Evolutionary conservation across 2,329 filamentous ascomycete genomes (phyloP).

Genomic region (Zarea fungicola): DNA sequence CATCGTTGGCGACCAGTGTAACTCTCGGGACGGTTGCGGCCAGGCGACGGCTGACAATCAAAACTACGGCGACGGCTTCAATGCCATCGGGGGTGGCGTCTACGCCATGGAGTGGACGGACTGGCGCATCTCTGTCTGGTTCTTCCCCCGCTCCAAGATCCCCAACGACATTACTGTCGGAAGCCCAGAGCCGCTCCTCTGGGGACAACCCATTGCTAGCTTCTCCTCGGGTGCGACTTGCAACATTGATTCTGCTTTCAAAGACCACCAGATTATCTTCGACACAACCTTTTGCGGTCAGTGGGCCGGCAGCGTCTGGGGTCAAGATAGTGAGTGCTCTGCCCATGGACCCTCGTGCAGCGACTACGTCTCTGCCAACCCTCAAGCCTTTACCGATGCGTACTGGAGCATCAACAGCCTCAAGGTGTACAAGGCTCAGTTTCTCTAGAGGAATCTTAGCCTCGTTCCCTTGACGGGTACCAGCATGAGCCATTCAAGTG

Average conservation of each 20-base stretch:
- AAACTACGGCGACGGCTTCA: constrained; percentile 66
- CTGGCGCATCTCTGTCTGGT: constrained; percentile 69
- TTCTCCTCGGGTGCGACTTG: constrained; percentile 65
- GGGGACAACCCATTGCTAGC: constrained; percentile 62
- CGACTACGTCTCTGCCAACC: constrained; percentile 67
- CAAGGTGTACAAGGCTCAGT: constrained; percentile 47
- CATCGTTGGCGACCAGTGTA: constrained; percentile 51
- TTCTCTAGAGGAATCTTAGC: background rate
- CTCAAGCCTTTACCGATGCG: constrained; percentile 62
- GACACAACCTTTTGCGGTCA: constrained; percentile 83
- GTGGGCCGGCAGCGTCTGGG: constrained; percentile 75
- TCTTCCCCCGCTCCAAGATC: constrained; percentile 65
- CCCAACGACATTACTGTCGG: constrained; percentile 57
- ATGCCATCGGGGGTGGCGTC: constrained; percentile 61
- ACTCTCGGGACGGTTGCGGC: constrained; percentile 55
- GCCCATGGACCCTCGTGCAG: constrained; percentile 60
- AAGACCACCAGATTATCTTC: constrained; percentile 69
- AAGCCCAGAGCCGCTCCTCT: constrained; percentile 59
- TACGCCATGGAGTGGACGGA: constrained; percentile 75
- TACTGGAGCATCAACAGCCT: constrained; percentile 75
- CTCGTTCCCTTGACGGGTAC: constrained; percentile 2
- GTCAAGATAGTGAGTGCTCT: constrained; percentile 49
- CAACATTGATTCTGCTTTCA: constrained; percentile 66
- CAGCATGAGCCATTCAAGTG: background rate
- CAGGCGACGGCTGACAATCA: constrained; percentile 45